Base-by-base conservation (phyloP, 2,329 filamentous ascomycete species). In the Pestalotiopsis sp. region DNA sequence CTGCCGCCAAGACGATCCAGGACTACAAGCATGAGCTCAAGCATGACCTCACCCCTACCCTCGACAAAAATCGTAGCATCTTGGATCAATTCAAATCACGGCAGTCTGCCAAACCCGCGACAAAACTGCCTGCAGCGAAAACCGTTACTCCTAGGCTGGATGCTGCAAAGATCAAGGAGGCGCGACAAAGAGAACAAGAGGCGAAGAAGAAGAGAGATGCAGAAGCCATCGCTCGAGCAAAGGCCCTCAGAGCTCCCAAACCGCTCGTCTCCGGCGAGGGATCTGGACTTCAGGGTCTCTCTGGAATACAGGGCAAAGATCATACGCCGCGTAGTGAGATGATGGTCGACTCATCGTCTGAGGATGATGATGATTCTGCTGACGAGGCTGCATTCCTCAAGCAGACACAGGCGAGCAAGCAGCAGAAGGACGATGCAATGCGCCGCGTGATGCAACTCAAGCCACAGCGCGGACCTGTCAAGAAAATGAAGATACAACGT, bases 281-380 rank as follows among this genome's bases (percentile, higher is more conserved):
- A 2, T 96, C 93, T 69, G 94, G 92, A 23, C 82, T 96, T 11
- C 87, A 89, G 71, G 91, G 91, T 31, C 86, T 97, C 64, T 89
- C 82, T 17, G 86, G 92, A 45, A 84, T 94, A 1, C 84, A 88
- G 68, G 93, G 93, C 69, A 96, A 95, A 80, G 94, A 96, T 67
- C 92, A 95, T 75, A 87, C 89, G 3, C 87, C 89, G 1, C 92
- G 92, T 71, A 92, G 91, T 76, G 94, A 95, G 72, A 94, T 98
- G 79, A 97, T 98, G 94, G 93, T 98, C 27, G 91, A 92, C 68
- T 92, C 91, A 69, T 91, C 90, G 3, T 94, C 96, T 70, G 92
- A 93, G 70, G 91, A 93, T 61, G 87, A 93, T 11, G 87, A 88
- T 66, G 90, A 91, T 52, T 91, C 93, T 13, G 87, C 94, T 2